A percentile compares a stretch with the other conserved stretches of the same genome.
These are phyloP conservation scores for Heterobasidion occidentale DNA, from an alignment of 1,284 basidiomycete species.

Conservation along the genomic window DNA sequence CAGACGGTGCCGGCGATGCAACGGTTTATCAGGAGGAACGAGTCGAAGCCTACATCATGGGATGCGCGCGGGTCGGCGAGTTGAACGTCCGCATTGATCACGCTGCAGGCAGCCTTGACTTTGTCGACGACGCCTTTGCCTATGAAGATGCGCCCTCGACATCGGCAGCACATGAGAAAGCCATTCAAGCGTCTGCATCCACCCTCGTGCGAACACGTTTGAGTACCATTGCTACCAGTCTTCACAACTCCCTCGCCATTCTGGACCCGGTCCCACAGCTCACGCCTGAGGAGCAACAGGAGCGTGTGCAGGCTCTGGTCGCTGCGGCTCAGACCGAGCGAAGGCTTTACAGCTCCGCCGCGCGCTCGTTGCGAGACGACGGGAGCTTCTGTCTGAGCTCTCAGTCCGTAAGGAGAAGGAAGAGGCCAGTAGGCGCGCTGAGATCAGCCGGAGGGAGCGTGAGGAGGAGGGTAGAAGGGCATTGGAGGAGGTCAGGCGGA, in stretches of 20 bases:
- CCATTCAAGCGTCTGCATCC: slow-evolving; percentile 62
- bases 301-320: slow-evolving; percentile 47
- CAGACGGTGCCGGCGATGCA: slow-evolving; percentile 39
- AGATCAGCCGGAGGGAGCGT: slow-evolving; percentile 62
- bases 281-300: slow-evolving; percentile 41
- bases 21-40: slow-evolving; percentile 57
- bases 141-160: slow-evolving; percentile 39
- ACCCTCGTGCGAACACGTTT: slow-evolving; percentile 73
- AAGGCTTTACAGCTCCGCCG: slow-evolving; percentile 68
- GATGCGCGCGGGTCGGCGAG: slow-evolving; percentile 85
- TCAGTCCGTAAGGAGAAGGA: slow-evolving; percentile 87
- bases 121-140: slow-evolving; percentile 72
- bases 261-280: slow-evolving; percentile 36
- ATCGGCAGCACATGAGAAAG: slow-evolving; percentile 26
- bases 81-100: slow-evolving; percentile 89
- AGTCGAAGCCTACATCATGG: slow-evolving; percentile 91
- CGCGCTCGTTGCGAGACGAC: slow-evolving; percentile 79
- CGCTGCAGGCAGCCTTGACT: slow-evolving; percentile 78
- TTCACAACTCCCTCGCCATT: slow-evolving; percentile 62
- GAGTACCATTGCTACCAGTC: slow-evolving; percentile 63
- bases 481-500: slow-evolving; percentile 64
- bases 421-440: slow-evolving; percentile 75
- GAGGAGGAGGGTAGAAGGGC: slow-evolving; percentile 65
- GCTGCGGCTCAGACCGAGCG: slow-evolving; percentile 63
- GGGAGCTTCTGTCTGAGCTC: slow-evolving; percentile 86